Base-by-base conservation (phyloP, 768 basidiomycete genomes). In the Auricularia sp. region DNA sequence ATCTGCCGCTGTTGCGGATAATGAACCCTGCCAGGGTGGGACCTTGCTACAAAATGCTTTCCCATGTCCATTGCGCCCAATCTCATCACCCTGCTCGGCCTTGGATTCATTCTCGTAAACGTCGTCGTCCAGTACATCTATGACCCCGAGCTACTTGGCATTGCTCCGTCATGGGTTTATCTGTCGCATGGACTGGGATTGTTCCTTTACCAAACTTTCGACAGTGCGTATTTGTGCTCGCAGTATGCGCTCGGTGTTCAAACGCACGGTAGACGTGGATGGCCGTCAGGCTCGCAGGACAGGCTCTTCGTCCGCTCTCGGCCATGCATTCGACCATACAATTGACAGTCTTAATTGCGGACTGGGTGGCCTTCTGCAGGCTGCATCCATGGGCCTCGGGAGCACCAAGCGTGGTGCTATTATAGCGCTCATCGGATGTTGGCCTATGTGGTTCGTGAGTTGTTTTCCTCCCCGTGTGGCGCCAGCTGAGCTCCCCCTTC, bases 381-480 rank as follows among this genome's bases (percentile, higher is more conserved):
- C 21, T 12, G 65, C 64, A 14, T 65, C 53, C 29, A 11, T 67
- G 7, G 56, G 66, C 43, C 51, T 66, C 7, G 66, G 66, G 3
- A 36, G 47, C 35, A 62, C 65, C 14, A 36, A 21, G 12, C 29
- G 29, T 14, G 39, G 54, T 14, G 51, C 62, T 7, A 53, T 63
- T 44, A 53, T 65, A 10, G 43, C 62, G 12, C 34, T 67, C 21
- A 61, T 63, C 39, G 62, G 65, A 14, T 60, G 61, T 23, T 64
- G 51, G 54, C 54, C 66, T 29, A 67, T 67, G 66, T 67, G 66
- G 66, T 64, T 66, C n/a, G 66, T 67, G 60, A 39, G 66, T 67
- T 23, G 16, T 59, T 12, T 23, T 59, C 10, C 23, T 7, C 56
- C 43, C 10, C 1, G 12, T 10, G 3, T 59, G 34, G 11, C 10